phyloP scores from a whole-genome alignment of 257 asterid species.

The Linaria vulgaris region DNA sequence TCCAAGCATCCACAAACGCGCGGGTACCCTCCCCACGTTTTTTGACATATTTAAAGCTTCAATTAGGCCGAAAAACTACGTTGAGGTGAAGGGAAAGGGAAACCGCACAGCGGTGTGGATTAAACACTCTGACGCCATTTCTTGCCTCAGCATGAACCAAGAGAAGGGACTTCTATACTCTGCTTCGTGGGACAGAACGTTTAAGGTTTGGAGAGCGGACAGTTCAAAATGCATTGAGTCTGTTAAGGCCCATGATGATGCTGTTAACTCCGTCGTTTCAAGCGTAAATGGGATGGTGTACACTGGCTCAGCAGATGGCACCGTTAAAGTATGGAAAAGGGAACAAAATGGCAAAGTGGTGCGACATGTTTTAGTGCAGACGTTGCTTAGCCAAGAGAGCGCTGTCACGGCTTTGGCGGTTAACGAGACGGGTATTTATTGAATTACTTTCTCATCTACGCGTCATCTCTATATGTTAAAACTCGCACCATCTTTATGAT shows the following conservation, averaged over 20 bases:
- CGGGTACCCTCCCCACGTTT: conserved; percentile 36
- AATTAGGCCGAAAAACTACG: conserved; percentile 35
- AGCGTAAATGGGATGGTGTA: conserved; percentile 33
- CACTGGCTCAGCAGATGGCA: conserved; percentile 45
- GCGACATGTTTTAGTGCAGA: conserved; percentile 29
- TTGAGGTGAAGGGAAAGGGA: conserved; percentile 31
- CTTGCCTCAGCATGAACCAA: conserved; percentile 39
- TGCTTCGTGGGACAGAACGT: conserved; percentile 44
- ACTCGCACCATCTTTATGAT: no score
- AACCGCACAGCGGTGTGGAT: conserved; percentile 32
- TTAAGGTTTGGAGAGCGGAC: conserved; percentile 39
- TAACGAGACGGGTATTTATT: conserved; percentile 11
- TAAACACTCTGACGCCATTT: conserved; percentile 41
- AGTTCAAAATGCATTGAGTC: conserved; percentile 42
- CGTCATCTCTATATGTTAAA: no score
- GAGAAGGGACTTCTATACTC: conserved; percentile 35
- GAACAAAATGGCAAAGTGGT: conserved; percentile 27
- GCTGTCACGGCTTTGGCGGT: conserved; percentile 41
- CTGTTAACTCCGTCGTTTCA: conserved; percentile 37
- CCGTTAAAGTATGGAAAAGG: conserved; percentile 40
- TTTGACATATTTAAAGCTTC: conserved; percentile 38
- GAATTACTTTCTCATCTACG: no score
- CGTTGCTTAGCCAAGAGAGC: conserved; percentile 33
- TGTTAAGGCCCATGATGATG: conserved; percentile 40
- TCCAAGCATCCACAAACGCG: conserved; percentile 29